Conservation (phyloP, 257 asterid genomes). For the Thymus quinquecostatus region DNA sequence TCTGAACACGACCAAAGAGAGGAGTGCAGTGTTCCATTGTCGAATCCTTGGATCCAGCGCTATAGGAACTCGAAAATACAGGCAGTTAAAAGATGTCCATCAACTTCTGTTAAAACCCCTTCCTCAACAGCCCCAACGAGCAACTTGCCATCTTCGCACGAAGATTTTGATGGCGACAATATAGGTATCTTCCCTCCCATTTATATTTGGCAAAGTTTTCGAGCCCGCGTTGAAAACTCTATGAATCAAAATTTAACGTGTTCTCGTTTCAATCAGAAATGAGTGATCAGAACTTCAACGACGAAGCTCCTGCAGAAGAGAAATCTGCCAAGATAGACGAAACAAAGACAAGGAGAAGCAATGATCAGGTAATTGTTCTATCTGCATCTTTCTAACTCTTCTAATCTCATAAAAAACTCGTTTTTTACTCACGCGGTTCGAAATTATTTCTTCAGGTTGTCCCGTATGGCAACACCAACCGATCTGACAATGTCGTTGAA, state of each 20-base stretch:
- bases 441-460: constrained; percentile 44
- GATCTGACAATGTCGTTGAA: constrained; percentile 19
- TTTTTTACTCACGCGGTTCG: neutral
- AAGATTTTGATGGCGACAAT: constrained; percentile 38
- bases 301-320: constrained; percentile 53
- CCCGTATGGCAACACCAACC: constrained; percentile 34
- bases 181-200: constrained; percentile 44
- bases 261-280: constrained; percentile 49
- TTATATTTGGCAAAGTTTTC: too few relatives aligned
- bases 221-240: too few relatives aligned
- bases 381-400: constrained; percentile 9
- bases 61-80: constrained; percentile 42
- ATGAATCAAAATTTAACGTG: too few relatives aligned
- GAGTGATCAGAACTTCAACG: constrained; percentile 64
- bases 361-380: constrained; percentile 50
- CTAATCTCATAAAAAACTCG: neutral
- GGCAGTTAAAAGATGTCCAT: constrained; percentile 33
- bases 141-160: constrained; percentile 29
- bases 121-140: constrained; percentile 13
- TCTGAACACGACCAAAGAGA: constrained; percentile 33
- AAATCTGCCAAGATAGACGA: constrained; percentile 29
- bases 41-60: constrained; percentile 62
- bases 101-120: constrained; percentile 27
- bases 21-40: constrained; percentile 35
- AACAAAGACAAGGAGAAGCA: constrained; percentile 38